These are phyloP conservation scores for Saussurea involucrata DNA, from an alignment of 129 eudicot species.

Conservation along the genomic window DNA sequence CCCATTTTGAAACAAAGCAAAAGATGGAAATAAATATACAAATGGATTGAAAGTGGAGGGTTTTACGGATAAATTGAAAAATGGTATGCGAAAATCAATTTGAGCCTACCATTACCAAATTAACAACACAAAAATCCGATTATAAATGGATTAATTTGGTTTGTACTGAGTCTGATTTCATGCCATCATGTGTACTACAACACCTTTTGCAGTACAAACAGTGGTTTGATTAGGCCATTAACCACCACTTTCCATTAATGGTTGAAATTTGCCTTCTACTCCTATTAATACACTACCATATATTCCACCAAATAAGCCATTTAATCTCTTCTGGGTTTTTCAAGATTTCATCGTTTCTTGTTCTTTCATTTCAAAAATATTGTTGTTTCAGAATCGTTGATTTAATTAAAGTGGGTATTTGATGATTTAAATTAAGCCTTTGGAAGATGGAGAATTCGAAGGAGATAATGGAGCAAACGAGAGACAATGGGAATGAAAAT, in stretches of 20 bases:
- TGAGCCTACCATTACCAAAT: conserved; percentile 11
- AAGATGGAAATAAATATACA: background rate
- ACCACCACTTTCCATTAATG: conserved; percentile 18
- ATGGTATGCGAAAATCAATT: conserved; percentile 22
- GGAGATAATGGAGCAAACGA: conserved; percentile 25
- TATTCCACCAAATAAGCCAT: background rate
- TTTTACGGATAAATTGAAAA: background rate
- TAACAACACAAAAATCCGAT: background rate
- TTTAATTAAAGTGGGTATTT: background rate
- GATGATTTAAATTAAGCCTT: background rate
- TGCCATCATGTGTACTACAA: conserved; percentile 31
- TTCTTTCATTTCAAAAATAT: background rate
- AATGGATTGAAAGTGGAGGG: conserved; percentile 5
- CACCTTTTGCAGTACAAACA: conserved; percentile 32
- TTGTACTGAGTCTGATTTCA: conserved; percentile 11
- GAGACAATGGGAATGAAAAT: conserved; percentile 11
- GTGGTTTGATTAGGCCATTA: conserved; percentile 24
- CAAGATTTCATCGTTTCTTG: background rate
- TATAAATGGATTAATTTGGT: background rate
- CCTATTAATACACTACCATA: conserved; percentile 13
- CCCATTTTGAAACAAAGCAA: background rate
- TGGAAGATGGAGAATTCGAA: conserved; percentile 19
- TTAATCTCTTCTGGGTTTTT: background rate
- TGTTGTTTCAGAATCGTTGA: background rate
- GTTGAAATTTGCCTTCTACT: conserved; percentile 1